Percentiles rank a stretch among this genome's conserved stretches.
Conservation (phyloP, 2,329 filamentous ascomycete genomes). For the Penicillium thymicola region DNA sequence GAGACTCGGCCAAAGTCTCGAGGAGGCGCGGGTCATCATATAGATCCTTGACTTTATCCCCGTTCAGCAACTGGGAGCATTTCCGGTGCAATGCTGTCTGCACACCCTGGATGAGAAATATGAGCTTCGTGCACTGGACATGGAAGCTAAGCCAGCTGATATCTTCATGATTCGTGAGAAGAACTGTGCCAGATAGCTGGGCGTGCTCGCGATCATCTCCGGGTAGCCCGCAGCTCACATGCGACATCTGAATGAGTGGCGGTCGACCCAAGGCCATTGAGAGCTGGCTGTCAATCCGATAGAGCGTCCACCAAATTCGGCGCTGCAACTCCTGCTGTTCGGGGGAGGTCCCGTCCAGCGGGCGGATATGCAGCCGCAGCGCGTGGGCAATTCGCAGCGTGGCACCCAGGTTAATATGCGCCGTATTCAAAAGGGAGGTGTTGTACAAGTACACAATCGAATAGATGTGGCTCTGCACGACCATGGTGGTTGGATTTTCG, state of each 20-base stretch:
- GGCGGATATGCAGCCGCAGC: neutral
- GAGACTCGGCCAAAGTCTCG: neutral
- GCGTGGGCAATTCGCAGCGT: neutral
- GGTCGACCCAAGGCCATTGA: conserved; percentile 37
- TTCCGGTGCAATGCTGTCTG: neutral
- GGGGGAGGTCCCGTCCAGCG: conserved; percentile 19
- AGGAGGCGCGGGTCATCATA: neutral
- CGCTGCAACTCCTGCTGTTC: conserved; percentile 45
- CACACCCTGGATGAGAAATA: neutral
- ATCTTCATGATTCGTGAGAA: neutral
- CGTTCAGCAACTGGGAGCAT: neutral
- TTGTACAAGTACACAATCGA: neutral
- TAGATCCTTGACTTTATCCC: neutral
- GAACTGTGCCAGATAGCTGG: neutral
- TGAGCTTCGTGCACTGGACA: neutral
- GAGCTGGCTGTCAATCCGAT: conserved; percentile 47
- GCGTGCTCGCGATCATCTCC: neutral
- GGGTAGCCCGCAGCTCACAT: neutral
- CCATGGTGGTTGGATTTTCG: conserved; percentile 48
- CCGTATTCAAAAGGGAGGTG: neutral
- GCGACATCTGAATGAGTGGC: neutral
- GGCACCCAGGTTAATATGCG: neutral
- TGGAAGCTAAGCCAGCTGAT: neutral
- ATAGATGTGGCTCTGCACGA: conserved; percentile 50
- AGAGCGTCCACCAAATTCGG: conserved; percentile 54